These are phyloP conservation scores for Tetrahymena elliotti DNA, from an alignment of 73 alveolate species.

Conservation along the genomic window DNA sequence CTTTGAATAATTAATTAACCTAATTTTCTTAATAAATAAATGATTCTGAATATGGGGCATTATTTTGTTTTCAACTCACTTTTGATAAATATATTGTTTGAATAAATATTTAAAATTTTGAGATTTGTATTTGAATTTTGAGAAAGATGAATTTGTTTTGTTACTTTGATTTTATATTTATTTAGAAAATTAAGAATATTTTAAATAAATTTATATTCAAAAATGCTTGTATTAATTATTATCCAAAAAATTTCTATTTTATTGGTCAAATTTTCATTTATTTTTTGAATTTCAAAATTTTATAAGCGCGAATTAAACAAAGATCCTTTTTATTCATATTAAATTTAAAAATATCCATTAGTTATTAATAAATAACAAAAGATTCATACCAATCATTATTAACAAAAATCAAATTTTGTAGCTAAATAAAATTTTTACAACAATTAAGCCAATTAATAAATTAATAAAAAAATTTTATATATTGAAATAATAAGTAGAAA, in stretches of 20 bases:
- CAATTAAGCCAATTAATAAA: background rate
- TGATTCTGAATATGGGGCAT: too few relatives aligned
- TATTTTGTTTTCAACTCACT: too few relatives aligned
- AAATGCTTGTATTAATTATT: background rate
- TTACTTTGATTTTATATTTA: background rate
- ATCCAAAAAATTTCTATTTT: background rate
- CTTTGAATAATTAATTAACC: too few relatives aligned
- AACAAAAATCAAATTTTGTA: background rate
- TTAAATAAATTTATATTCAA: too few relatives aligned
- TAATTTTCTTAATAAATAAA: too few relatives aligned
- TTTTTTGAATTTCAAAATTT: background rate
- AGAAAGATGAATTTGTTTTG: background rate
- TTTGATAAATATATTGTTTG: too few relatives aligned
- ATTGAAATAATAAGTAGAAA: background rate
- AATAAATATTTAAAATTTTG: background rate
- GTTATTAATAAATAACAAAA: background rate
- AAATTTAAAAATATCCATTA: background rate
- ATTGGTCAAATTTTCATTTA: background rate
- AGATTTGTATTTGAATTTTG: background rate
- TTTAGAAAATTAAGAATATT: too few relatives aligned
- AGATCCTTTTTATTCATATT: background rate
- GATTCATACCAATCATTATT: background rate
- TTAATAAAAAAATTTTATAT: background rate
- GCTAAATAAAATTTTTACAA: background rate
- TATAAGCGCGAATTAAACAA: background rate